Percentiles rank a stretch among this genome's conserved stretches.
Evolutionary conservation across 1,139 yeast species (phyloP).

Genomic region (Taphrina communis): DNA sequence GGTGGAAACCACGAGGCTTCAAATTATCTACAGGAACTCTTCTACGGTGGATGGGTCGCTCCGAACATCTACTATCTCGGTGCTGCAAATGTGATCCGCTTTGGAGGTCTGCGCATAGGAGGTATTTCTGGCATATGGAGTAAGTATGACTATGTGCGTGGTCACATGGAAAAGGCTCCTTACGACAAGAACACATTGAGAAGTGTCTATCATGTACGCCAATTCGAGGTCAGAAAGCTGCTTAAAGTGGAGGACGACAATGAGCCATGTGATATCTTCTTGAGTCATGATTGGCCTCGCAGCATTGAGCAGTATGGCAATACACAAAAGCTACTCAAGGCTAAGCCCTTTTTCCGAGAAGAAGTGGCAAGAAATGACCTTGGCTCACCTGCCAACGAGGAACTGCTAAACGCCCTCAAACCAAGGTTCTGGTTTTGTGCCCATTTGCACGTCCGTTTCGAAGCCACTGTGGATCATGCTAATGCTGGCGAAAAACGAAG

Average conservation of each 20-base stretch:
- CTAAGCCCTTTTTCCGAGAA: conserved; percentile 69
- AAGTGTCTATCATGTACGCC: conserved; percentile 76
- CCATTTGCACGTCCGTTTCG: conserved; percentile 79
- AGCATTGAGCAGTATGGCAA: conserved; percentile 75
- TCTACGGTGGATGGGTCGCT: conserved; percentile 94
- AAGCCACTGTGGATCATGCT: conserved; percentile 60
- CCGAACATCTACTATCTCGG: conserved; percentile 91
- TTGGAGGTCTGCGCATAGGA: conserved; percentile 72
- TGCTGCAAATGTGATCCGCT: conserved; percentile 73
- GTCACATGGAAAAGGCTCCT: conserved; percentile 59
- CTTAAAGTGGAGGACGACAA: conserved; percentile 51
- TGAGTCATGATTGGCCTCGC: conserved; percentile 96
- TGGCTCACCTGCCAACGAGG: conserved; percentile 77
- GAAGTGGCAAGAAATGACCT: conserved; percentile 67
- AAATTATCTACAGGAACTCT: conserved; percentile 70
- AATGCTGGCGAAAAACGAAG: conserved; percentile 24
- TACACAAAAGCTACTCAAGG: conserved; percentile 55
- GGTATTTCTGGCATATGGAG: conserved; percentile 86
- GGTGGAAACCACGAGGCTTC: conserved; percentile 98
- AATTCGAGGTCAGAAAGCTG: conserved; percentile 66
- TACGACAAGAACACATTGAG: conserved; percentile 57
- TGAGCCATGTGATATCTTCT: conserved; percentile 58
- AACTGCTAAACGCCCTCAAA: conserved; percentile 59
- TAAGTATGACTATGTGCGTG: conserved; percentile 44
- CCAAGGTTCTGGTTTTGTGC: conserved; percentile 88